Evolutionary conservation across 257 asterid genomes (phyloP), one percentile per base, ranked within the genome.

Genomic region (Ophiorrhiza pumila): DNA sequence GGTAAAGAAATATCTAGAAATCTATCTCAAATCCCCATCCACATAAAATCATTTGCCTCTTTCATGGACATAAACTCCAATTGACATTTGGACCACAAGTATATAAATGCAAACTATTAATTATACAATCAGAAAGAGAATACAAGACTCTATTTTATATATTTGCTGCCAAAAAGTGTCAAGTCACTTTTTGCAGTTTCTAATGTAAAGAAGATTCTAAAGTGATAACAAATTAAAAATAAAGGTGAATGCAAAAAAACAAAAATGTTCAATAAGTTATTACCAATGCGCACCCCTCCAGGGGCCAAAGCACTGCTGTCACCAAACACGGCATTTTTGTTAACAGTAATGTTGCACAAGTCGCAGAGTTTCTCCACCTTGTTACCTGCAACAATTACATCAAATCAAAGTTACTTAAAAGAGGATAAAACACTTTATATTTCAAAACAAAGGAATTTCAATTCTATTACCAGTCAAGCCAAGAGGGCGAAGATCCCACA

Each of bases 221-320:
- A n/a, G 18, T 10, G 0, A 66, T 55, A 45, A n/a, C 10, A 6
- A 47, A 61, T 18, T 35, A 34, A 1, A 8, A n/a, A 39, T 23
- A 68, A 12, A 8, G 9, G 10, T 20, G 12, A 29, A 18, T 11
- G 18, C 34, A 4, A 31, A 22, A 52, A 68, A 25, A 23, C 55
- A 41, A 22, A 42, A 25, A 37, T 43, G 2, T 29, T 18, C 37
- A 3, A 34, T 27, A 7, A 41, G 50, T 35, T 69, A 89, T 85
- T 87, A 91, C 99, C 99, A 34, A 94, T 87, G 80, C 98, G 99
- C 85, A 94, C 99, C 18, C 98, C 98, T 79, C 99, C 99, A 58
- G 99, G 99, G 68, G 98, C 89, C 79, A 94, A 82, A 18, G 98
- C 99, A 76, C 98, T 91, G 89, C 99, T 94, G 85, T 94, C 99